Evolutionary conservation across 768 basidiomycete genomes (phyloP), one percentile per base, ranked within the genome.

Genomic region (Tylopilus cervinicoccineus): DNA sequence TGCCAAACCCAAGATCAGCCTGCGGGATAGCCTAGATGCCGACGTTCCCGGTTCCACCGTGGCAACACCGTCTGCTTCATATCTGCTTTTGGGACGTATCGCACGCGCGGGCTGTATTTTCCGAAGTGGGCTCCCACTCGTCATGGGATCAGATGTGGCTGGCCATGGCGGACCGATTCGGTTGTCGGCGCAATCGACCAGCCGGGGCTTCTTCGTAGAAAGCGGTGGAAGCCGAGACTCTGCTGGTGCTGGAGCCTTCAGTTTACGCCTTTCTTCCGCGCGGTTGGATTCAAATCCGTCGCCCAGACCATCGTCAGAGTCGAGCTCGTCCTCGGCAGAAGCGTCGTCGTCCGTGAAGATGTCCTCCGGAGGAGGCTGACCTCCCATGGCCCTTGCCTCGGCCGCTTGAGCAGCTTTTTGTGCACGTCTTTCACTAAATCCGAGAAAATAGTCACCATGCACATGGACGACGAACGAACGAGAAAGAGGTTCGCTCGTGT

Each of bases 371-470:
- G 43, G 12, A 1, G 57, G 51, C 19, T 58, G 67, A 36, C 62
- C 65, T 17, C 67, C 61, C 38, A 62, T 65, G 20, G 73, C 68
- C 38, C 76, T 76, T 38, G 69, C 58, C n/a, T 76, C 73, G 5
- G 74, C 73, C n/a, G 74, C 63, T 40, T 80, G 78, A 14, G 74
- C 75, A 1, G 76, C 74, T 56, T 81, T 82, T 48, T 80, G 77
- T 5, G 73, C 73, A 6, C 79, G 74, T 37, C 79, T 72, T 60
- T 82, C 76, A 57, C 83, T 84, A 43, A 49, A 31, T 36, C 43
- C 47, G 50, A 33, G 37, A 53, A 44, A 48, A 20, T 50, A 19
- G 4, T 42, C 32, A 50, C 37, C 19, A 31, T 45, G 40, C 42
- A 31, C 50, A 48, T 42, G 19, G 33, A 47, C 34, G 44, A 11